Evolutionary conservation across 176 grass and related monocot genomes (phyloP), one percentile per base, ranked within the genome.

Genomic region (Hsuehochloa calcarea): DNA sequence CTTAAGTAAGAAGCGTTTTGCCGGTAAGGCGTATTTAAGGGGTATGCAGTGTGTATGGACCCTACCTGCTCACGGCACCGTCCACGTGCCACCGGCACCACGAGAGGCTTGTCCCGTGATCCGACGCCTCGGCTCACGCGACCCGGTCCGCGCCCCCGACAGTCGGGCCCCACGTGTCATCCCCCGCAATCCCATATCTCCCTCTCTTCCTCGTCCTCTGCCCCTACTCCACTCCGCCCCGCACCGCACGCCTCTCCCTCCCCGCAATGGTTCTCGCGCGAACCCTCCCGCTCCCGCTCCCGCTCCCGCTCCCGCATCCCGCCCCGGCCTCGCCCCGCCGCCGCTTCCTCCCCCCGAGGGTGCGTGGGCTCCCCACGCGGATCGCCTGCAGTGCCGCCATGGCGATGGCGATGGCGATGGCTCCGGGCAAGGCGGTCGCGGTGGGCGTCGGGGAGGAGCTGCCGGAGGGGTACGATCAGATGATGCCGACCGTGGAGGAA

Each of bases 381-480:
- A 3, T 70, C 72, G 77, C 79, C 84, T 86, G 72, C 79, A 66
- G 56, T 29, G 78, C 65, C 4, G 58, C 72, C 44, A 71, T 43
- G 43, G 20, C 84, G 58, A 79, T 84, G 65, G 25, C 72, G 54
- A 71, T 43, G 43, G 20, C 84, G 58, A 79, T 84, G 65, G 25
- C 68, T 6, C 23, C 52, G 20, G 41, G 20, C 9, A 0, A 37
- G 38, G 65, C 56, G 10, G 82, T 82, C 19, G 75, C 75, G 37
- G 54, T 92, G 35, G 65, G 68, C 35, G 51, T 86, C 25, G 96
- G 93, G 43, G 74, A 99, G 43, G 91, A 92, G 77, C 54, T 96
- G 1, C 91, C 91, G 14, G 91, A 84, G 45, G 86, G 92, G 35
- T 99, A 99, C 83, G 91, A 90, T n/a, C 59, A 85, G 74, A 50